phyloP scores from a whole-genome alignment of 805 yeast species.

The Candida yuanshanica region DNA sequence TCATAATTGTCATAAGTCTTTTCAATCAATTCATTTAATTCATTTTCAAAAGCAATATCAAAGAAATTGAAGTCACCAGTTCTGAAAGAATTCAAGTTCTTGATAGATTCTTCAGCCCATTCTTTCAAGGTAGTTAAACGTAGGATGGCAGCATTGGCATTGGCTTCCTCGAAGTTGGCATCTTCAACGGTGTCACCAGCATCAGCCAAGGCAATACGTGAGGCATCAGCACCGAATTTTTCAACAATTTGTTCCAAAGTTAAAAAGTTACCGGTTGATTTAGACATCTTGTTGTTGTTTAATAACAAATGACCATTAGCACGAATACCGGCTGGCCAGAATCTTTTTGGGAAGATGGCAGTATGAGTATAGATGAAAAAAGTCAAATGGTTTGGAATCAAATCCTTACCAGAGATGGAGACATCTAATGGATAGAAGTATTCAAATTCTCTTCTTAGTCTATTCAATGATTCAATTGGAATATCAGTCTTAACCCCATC shows the following conservation, averaged over 20 bases:
- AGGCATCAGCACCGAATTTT: constrained; percentile 96
- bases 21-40: constrained; percentile 78
- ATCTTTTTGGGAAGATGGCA: constrained; percentile 83
- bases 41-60: constrained; percentile 88
- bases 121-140: constrained; percentile 89
- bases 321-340: constrained; percentile 94
- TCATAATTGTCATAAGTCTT: constrained; percentile 67
- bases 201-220: constrained; percentile 96
- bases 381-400: constrained; percentile 94
- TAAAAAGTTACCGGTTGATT: constrained; percentile 95
- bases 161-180: constrained; percentile 94
- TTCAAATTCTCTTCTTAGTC: constrained; percentile 88
- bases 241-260: constrained; percentile 78
- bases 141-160: constrained; percentile 95
- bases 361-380: constrained; percentile 91
- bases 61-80: constrained; percentile 56
- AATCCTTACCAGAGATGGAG: constrained; percentile 92
- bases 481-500: constrained; percentile 52
- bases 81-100: constrained; percentile 47
- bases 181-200: constrained; percentile 98
- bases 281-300: constrained; percentile 97
- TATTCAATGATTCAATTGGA: constrained; percentile 59
- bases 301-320: constrained; percentile 92
- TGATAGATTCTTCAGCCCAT: constrained; percentile 82
- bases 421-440: constrained; percentile 94